Percentiles rank a stretch among this genome's conserved stretches.
Conservation (phyloP, 495 filamentous ascomycete genomes). For the Aspergillus wentii region DNA sequence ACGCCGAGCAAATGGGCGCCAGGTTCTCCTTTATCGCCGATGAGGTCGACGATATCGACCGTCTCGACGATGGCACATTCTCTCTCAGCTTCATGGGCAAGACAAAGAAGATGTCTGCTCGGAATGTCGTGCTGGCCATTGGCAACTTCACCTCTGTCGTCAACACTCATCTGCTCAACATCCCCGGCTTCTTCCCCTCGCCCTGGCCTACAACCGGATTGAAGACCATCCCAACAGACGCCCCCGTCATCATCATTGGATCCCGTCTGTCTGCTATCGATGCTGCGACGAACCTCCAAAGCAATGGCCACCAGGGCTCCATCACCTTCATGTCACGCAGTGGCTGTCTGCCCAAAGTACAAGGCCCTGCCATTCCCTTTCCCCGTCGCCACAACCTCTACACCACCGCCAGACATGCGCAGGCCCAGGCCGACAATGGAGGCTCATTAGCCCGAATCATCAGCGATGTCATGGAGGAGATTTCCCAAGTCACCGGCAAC, state of each 20-base stretch:
- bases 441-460: background rate
- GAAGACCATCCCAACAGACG: background rate
- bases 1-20: background rate
- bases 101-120: background rate
- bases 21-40: constrained; percentile 1
- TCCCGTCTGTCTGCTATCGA: constrained; percentile 3
- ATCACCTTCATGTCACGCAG: constrained; percentile 6
- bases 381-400: constrained; percentile 1
- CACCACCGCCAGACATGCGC: background rate
- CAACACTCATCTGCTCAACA: constrained; percentile 1
- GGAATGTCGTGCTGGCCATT: constrained; percentile 1
- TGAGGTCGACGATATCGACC: constrained; percentile 1
- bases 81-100: background rate
- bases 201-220: constrained; percentile 1
- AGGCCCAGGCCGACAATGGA: background rate
- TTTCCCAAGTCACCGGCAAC: background rate
- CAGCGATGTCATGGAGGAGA: constrained; percentile 2
- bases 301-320: constrained; percentile 2
- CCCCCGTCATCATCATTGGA: constrained; percentile 2
- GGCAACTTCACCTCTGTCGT: constrained; percentile 2
- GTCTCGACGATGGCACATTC: constrained; percentile 1
- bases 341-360: constrained; percentile 3
- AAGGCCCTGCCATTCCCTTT: constrained; percentile 1
- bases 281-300: background rate
- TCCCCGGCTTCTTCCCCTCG: background rate